A percentile compares a stretch with the other conserved stretches of the same genome.
These are phyloP conservation scores for Fusarium sp. DNA, from an alignment of 2,329 filamentous ascomycete genomes.

Conservation along the genomic window DNA sequence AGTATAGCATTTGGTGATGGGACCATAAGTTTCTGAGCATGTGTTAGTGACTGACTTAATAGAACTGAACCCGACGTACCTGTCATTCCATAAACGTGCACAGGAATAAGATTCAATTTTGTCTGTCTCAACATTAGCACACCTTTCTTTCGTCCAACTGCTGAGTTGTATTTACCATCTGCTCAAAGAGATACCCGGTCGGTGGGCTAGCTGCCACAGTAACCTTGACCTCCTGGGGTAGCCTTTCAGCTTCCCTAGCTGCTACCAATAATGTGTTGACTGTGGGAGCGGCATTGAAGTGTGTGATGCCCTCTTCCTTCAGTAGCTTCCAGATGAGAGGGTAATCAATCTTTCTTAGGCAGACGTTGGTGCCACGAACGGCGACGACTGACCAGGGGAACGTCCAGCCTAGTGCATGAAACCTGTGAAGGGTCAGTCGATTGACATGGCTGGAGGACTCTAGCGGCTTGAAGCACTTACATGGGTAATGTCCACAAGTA, in stretches of 20 bases:
- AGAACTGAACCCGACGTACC: slow-evolving; percentile 43
- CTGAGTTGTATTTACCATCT: slow-evolving; percentile 75
- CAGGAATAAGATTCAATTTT: slow-evolving; percentile 85
- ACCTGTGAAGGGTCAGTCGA: slow-evolving; percentile 57
- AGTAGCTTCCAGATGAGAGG: slow-evolving; percentile 91
- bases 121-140: slow-evolving; percentile 50
- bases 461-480: slow-evolving; percentile 68
- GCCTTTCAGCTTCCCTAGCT: slow-evolving; percentile 78
- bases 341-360: slow-evolving; percentile 95
- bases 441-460: not conserved
- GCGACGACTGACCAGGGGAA: slow-evolving; percentile 96
- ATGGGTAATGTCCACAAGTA: slow-evolving; percentile 95
- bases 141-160: not conserved
- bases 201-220: slow-evolving; percentile 95
- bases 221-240: slow-evolving; percentile 82
- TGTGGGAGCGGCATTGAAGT: slow-evolving; percentile 96
- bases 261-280: slow-evolving; percentile 95
- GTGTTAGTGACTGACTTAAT: slow-evolving; percentile 2
- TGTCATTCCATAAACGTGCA: slow-evolving; percentile 91
- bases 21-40: slow-evolving; percentile 84
- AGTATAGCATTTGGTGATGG: slow-evolving; percentile 93
- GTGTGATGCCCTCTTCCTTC: slow-evolving; percentile 88
- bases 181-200: slow-evolving; percentile 89
- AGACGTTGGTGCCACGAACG: slow-evolving; percentile 94
- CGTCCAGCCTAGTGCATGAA: slow-evolving; percentile 83